Conservation (phyloP, 805 yeast species). For the Wickerhamiella azymoides region DNA sequence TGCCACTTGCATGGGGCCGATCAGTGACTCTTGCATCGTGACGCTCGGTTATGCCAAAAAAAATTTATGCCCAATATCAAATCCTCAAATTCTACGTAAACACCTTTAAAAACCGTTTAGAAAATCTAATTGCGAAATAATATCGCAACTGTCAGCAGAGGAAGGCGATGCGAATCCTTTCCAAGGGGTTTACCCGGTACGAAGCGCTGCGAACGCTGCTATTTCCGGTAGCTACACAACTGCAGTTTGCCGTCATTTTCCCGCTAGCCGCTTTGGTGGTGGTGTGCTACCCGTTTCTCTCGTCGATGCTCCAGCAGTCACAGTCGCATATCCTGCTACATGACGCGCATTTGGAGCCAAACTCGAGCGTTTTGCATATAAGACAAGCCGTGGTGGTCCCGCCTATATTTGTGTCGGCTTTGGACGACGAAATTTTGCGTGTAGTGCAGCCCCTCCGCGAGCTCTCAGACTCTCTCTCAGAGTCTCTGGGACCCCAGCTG, state of each 20-base stretch:
- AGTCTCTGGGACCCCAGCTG: background rate
- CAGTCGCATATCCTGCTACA: slow-evolving; percentile 6
- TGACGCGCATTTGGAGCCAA: background rate
- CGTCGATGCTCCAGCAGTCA: background rate
- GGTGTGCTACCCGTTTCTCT: slow-evolving; percentile 8
- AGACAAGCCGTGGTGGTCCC: slow-evolving; percentile 10
- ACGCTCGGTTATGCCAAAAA: too few relatives aligned
- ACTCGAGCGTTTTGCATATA: background rate
- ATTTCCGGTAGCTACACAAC: background rate
- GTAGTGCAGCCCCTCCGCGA: slow-evolving; percentile 4
- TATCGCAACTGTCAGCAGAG: background rate
- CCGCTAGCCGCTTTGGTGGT: slow-evolving; percentile 5
- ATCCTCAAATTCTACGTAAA: too few relatives aligned
- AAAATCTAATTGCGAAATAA: too few relatives aligned
- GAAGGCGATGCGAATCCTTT: slow-evolving; percentile 3
- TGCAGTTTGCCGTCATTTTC: slow-evolving; percentile 7
- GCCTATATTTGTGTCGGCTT: slow-evolving; percentile 6
- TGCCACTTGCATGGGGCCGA: too few relatives aligned
- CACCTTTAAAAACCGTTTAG: too few relatives aligned
- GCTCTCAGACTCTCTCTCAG: background rate
- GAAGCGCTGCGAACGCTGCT: background rate
- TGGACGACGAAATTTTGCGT: slow-evolving; percentile 2
- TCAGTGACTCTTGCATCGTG: too few relatives aligned
- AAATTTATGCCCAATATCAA: too few relatives aligned
- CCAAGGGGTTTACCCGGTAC: background rate